Conservation (phyloP, 345 rosid genomes). For the Eucalyptus regnans region DNA sequence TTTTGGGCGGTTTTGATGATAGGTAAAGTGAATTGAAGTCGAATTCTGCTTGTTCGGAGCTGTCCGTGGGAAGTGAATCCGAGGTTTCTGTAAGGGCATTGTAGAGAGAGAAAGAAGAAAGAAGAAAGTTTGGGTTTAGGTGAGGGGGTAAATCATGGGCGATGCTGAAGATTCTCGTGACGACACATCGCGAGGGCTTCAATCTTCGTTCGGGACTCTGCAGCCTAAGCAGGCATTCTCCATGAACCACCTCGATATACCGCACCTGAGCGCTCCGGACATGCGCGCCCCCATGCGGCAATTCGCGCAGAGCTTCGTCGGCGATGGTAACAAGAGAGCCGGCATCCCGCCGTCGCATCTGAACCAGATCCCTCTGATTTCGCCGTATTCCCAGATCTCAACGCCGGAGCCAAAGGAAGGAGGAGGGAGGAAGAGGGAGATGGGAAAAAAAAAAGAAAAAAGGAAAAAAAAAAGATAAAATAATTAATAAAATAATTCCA, state of each 20-base stretch:
- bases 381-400: conserved; percentile 85
- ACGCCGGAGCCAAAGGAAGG: not conserved
- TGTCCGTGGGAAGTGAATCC: not conserved
- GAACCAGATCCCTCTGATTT: conserved; percentile 71
- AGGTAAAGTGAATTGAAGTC: not conserved
- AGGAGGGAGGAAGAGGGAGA: no score
- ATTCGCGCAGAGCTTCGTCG: conserved; percentile 26
- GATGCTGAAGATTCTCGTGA: conserved; percentile 46
- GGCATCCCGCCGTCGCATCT: conserved; percentile 92
- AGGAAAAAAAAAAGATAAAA: no score
- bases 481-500: no score
- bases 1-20: not conserved
- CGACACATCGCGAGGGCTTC: conserved; percentile 67
- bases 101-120: not conserved
- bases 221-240: conserved; percentile 35
- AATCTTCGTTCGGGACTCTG: conserved; percentile 49
- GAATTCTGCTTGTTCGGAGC: not conserved
- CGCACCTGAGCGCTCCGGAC: conserved; percentile 39
- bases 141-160: no score
- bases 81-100: not conserved
- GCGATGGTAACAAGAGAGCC: conserved; percentile 35
- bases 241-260: conserved; percentile 36
- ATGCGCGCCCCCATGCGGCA: conserved; percentile 39
- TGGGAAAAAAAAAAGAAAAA: no score
- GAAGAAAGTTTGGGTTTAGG: not conserved